Percentiles rank a stretch among this genome's conserved stretches.
phyloP scores from a whole-genome alignment of 2,329 filamentous ascomycete genomes.

The Raffaelea deltoideospora region DNA sequence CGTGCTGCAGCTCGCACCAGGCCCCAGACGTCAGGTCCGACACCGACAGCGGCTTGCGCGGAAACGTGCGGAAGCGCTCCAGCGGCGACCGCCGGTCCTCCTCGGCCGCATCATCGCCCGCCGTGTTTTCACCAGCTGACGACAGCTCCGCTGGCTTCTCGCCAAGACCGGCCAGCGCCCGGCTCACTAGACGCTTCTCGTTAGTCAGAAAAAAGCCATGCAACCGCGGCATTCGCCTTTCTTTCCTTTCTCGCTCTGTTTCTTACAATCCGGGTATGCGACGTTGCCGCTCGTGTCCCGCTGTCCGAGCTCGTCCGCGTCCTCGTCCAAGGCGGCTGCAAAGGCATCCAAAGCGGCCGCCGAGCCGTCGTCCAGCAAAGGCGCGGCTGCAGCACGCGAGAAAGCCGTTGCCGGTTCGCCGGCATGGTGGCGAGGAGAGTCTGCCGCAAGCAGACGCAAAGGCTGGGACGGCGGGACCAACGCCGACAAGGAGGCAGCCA shows the following conservation, averaged over 20 bases:
- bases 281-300: slow-evolving; percentile 10
- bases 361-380: too few relatives aligned
- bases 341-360: too few relatives aligned
- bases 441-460: too few relatives aligned
- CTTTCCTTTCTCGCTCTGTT: too few relatives aligned
- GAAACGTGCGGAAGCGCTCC: slow-evolving; percentile 61
- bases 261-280: slow-evolving; percentile 39
- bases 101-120: neutral
- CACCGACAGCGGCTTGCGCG: slow-evolving; percentile 68
- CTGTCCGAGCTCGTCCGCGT: neutral
- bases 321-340: too few relatives aligned
- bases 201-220: slow-evolving; percentile 52
- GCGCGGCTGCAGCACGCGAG: too few relatives aligned
- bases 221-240: too few relatives aligned
- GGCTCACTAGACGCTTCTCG: slow-evolving; percentile 51
- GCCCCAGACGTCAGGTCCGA: slow-evolving; percentile 77
- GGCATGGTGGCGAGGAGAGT: too few relatives aligned
- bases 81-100: slow-evolving; percentile 42
- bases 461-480: too few relatives aligned
- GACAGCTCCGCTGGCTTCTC: neutral
- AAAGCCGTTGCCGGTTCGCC: too few relatives aligned
- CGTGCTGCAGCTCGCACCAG: slow-evolving; percentile 94
- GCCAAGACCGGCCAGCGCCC: slow-evolving; percentile 18
- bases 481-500: too few relatives aligned
- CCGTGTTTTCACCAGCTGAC: neutral